Conservation (phyloP, 495 filamentous ascomycete species). For the Melanomma pulvis-pyrius region DNA sequence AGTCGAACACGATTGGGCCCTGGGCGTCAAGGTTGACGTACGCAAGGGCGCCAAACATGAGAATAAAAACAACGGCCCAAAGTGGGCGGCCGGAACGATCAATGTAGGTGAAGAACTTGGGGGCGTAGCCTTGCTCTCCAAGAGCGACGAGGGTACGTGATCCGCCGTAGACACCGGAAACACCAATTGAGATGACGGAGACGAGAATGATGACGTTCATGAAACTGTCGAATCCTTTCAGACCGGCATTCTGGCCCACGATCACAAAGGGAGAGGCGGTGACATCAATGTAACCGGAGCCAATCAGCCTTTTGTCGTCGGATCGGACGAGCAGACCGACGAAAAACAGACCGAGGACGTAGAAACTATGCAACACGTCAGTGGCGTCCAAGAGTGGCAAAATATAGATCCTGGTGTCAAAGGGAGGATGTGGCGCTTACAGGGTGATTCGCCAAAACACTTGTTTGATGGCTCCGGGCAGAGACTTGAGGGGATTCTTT, state of each 20-base stretch:
- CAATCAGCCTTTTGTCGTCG: slow-evolving; percentile 36
- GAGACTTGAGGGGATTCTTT: slow-evolving; percentile 49
- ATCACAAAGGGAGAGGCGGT: slow-evolving; percentile 45
- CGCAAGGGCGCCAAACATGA: slow-evolving; percentile 49
- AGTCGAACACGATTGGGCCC: slow-evolving; percentile 52
- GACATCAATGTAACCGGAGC: slow-evolving; percentile 25
- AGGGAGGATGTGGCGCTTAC: slow-evolving; percentile 11
- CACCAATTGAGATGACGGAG: slow-evolving; percentile 45
- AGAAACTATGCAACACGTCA: slow-evolving; percentile 35
- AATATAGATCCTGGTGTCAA: not conserved
- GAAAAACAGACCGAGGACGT: slow-evolving; percentile 41
- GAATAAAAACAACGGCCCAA: slow-evolving; percentile 67
- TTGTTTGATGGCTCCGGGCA: slow-evolving; percentile 52
- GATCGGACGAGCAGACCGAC: slow-evolving; percentile 44
- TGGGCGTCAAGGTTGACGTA: slow-evolving; percentile 37
- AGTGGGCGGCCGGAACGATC: slow-evolving; percentile 52
- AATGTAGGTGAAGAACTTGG: slow-evolving; percentile 45
- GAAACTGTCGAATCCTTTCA: slow-evolving; percentile 41
- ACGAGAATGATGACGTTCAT: slow-evolving; percentile 47
- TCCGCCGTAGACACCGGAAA: slow-evolving; percentile 43
- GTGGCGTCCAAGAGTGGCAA: not conserved
- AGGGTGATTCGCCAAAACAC: slow-evolving; percentile 56
- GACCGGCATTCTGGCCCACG: slow-evolving; percentile 39
- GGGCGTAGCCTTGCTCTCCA: slow-evolving; percentile 44
- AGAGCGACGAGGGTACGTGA: slow-evolving; percentile 45